phyloP scores from a whole-genome alignment of 2,329 filamentous ascomycete genomes.

The Claviceps spartinae region DNA sequence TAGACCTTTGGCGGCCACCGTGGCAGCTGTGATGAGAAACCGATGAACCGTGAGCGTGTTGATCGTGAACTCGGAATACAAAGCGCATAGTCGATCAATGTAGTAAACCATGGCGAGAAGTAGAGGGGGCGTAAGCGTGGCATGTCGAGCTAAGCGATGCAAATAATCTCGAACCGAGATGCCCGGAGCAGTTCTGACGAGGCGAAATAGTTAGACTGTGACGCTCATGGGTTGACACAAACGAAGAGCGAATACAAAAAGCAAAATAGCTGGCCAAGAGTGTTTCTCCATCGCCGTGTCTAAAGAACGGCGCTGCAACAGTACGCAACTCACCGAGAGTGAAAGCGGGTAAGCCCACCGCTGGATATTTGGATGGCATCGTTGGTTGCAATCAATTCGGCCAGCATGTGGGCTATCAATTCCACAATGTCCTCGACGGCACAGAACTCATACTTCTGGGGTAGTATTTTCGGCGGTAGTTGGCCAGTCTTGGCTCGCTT shows the following conservation, averaged over 20 bases:
- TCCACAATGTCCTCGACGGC: conserved; percentile 76
- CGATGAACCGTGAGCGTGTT: conserved; percentile 94
- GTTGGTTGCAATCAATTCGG: conserved; percentile 87
- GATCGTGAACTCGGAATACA: conserved; percentile 91
- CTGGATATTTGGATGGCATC: conserved; percentile 65
- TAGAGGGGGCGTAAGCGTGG: conserved; percentile 82
- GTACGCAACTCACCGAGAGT: conserved; percentile 55
- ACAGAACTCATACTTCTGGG: conserved; percentile 68
- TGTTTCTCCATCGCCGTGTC: too few species aligned
- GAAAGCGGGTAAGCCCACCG: conserved; percentile 82
- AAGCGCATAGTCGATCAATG: conserved; percentile 82
- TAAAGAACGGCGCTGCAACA: background rate
- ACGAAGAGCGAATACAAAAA: background rate
- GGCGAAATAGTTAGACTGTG: background rate
- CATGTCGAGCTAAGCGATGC: conserved; percentile 82
- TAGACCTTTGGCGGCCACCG: conserved; percentile 88
- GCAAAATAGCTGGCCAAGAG: too few species aligned
- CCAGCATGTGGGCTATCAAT: conserved; percentile 86
- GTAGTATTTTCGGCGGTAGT: conserved; percentile 44
- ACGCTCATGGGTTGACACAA: background rate
- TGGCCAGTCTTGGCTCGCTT: conserved; percentile 42
- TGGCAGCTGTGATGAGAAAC: conserved; percentile 90
- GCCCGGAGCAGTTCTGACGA: conserved; percentile 49
- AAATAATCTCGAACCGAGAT: conserved; percentile 94
- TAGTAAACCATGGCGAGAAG: conserved; percentile 99